phyloP scores from a whole-genome alignment of 495 filamentous ascomycete genomes.

The Daldinia vernicosa region DNA sequence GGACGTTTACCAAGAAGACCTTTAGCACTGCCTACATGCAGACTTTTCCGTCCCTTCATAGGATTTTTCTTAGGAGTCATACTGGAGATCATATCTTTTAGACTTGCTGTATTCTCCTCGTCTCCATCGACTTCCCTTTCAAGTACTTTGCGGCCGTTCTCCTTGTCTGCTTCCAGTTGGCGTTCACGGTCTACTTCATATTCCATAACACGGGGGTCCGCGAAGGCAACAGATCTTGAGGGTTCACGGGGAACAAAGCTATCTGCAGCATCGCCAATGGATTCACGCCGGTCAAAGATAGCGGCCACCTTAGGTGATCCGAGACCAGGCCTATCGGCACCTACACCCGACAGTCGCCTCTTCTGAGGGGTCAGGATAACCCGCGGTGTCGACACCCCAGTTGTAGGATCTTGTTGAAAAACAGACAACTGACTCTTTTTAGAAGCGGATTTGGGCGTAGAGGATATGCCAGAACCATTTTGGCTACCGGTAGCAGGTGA shows the following conservation, averaged over 20 bases:
- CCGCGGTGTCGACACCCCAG: slow-evolving; percentile 68
- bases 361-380: slow-evolving; percentile 71
- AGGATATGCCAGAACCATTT: neutral
- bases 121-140: slow-evolving; percentile 60
- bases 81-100: slow-evolving; percentile 80
- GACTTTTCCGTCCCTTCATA: slow-evolving; percentile 74
- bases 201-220: slow-evolving; percentile 72
- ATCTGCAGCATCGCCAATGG: slow-evolving; percentile 71
- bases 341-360: slow-evolving; percentile 74
- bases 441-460: slow-evolving; percentile 37
- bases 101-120: slow-evolving; percentile 66
- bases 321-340: slow-evolving; percentile 76
- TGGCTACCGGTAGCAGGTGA: slow-evolving; percentile 41
- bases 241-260: slow-evolving; percentile 64
- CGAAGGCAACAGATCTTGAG: slow-evolving; percentile 65
- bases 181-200: slow-evolving; percentile 74
- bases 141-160: slow-evolving; percentile 64
- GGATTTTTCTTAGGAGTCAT: slow-evolving; percentile 79
- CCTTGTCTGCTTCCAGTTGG: slow-evolving; percentile 68
- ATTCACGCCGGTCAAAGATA: slow-evolving; percentile 75
- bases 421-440: slow-evolving; percentile 52
- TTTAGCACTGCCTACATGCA: slow-evolving; percentile 77
- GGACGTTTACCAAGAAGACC: slow-evolving; percentile 80
- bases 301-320: slow-evolving; percentile 80
- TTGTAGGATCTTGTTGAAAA: slow-evolving; percentile 66